Base-by-base conservation (phyloP, 2,329 filamentous ascomycete species). In the Xylariaceae sp. region DNA sequence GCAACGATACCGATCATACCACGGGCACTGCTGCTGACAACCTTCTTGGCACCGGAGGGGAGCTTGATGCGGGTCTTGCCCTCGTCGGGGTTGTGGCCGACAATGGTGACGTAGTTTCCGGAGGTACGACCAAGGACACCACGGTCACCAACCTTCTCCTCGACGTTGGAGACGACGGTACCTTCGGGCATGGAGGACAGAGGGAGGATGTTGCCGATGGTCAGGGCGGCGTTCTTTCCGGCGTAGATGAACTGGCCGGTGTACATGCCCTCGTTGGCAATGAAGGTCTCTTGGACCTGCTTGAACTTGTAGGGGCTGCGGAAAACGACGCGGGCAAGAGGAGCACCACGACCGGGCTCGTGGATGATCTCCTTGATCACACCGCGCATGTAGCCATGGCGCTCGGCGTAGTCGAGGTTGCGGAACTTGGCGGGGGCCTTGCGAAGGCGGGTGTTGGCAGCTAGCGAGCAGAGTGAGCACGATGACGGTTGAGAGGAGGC, bases 251-350 rank as follows among this genome's bases (percentile, higher is more conserved):
- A 99, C 82, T 99, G 94, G 78, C 94, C 94, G 71, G 94, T 97
- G 90, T 97, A 99, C 92, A 97, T 97, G 84, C 94, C 94, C 86
- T 97, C 94, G 83, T 97, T 99, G 81, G 94, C 94, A 77, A 99
- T 99, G 88, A 99, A 97, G 72, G 94, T 99, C 88, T 99, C 92
- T 79, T 89, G 93, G 78, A 92, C 83, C 78, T 92, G 88, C 88
- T 96, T 96, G 89, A 90, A 97, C 80, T 88, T 87, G 89, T 99
- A 99, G 74, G 94, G 92, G 81, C 96, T 90, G 74, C 94, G 92
- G 90, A 99, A 99, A 73, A 86, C 82, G 75, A 99, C 92, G 81
- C 90, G 91, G 78, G 94, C 94, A 76, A 99, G 90, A 73, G 94
- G 94, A 80, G 95, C 92, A 83, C 94, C 94, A 82, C 94, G 92